phyloP scores from a whole-genome alignment of 352 stramenopile species.

The Phytophthora hybrid region DNA sequence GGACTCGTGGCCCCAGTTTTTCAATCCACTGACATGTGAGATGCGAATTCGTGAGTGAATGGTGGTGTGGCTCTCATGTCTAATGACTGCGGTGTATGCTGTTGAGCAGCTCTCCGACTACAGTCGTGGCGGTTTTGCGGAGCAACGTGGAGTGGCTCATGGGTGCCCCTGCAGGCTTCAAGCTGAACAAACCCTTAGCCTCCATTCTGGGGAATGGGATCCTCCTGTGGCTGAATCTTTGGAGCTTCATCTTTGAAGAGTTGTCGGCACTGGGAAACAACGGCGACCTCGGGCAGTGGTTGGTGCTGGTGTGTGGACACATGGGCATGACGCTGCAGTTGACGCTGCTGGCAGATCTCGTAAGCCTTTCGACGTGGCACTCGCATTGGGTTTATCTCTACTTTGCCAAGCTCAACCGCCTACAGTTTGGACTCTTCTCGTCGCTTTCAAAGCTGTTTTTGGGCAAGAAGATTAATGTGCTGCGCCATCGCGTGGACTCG shows the following conservation, averaged over 20 bases:
- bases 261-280: constrained; percentile 8
- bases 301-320: constrained; percentile 31
- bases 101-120: constrained; percentile 34
- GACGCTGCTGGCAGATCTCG: constrained; percentile 73
- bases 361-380: constrained; percentile 85
- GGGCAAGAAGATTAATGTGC: constrained; percentile 95
- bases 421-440: constrained; percentile 84
- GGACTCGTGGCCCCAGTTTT: constrained; percentile 18
- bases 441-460: constrained; percentile 94
- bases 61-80: neutral
- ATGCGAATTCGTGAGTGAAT: neutral
- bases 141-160: constrained; percentile 80
- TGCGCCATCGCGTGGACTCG: constrained; percentile 93
- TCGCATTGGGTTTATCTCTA: constrained; percentile 88
- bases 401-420: constrained; percentile 87
- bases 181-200: constrained; percentile 91
- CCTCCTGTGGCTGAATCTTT: constrained; percentile 80
- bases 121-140: constrained; percentile 56
- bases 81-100: neutral
- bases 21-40: constrained; percentile 29
- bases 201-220: constrained; percentile 89
- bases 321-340: constrained; percentile 81
- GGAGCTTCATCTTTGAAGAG: constrained; percentile 64
- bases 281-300: neutral
- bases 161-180: constrained; percentile 80